Evolutionary conservation across 176 grass and related monocot species (phyloP), one percentile per base, ranked within the genome.

Genomic region (Melocanna baccifera): DNA sequence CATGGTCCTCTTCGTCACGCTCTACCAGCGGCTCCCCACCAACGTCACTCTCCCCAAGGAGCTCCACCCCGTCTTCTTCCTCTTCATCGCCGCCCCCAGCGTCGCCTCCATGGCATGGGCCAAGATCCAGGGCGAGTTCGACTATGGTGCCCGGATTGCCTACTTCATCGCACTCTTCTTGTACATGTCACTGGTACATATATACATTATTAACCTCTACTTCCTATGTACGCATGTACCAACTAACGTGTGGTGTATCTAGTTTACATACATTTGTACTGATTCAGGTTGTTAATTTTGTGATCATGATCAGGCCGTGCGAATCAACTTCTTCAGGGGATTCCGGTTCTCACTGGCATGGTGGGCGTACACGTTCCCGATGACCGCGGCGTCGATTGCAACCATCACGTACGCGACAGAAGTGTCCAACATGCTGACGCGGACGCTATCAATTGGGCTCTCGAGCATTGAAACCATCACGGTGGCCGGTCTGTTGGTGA

Each of bases 361-460:
- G 96, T 99, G 96, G 96, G 96, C 96, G 1, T 99, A 99, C 75
- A 98, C 96, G 48, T 99, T 99, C 86, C 96, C 96, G 20, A 96
- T 91, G 93, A 96, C 96, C 15, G 84, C 87, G 11, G 91, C 88
- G 26, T 85, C 96, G 1, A 74, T 99, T 32, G 96, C 96, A 0
- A 94, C 96, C 0, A 94, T 96, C 48, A 96, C 83, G 9, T 96
- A 99, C 88, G 89, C 96, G 25, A 76, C 77, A 66, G 87, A 50
- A 55, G 93, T 96, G 40, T 90, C 83, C 9, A 99, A 99, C 84
- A n/a, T 87, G 61, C 66, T 99, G 23, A 99, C 93, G 0, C 72
- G 53, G 52, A 8, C 93, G 42, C 85, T 99, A 1, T 88, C 83
- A 3, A 76, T 96, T 25, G 91, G 93, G 11, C 93, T 99, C 10